Evolutionary conservation across 116 monocot genomes (phyloP).

Genomic region (Phalaenopsis hybrid): DNA sequence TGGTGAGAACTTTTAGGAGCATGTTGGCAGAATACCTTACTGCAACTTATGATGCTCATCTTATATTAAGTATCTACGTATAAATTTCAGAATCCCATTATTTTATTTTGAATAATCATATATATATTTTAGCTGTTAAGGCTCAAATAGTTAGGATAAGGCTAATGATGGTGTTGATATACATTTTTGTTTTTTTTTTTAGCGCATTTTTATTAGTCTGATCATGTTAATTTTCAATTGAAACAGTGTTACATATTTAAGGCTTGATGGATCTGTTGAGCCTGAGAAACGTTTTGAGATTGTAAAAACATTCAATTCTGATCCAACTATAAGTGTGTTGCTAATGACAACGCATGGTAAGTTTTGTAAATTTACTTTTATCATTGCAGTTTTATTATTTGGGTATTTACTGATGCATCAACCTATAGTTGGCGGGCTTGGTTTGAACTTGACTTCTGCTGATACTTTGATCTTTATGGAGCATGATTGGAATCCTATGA

Average conservation of each 20-base stretch:
- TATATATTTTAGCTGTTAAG: background rate
- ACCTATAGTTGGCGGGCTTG: slow-evolving; percentile 87
- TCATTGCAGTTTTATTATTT: slow-evolving; percentile 1
- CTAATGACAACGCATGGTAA: slow-evolving; percentile 89
- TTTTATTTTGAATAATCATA: background rate
- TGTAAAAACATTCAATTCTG: slow-evolving; percentile 93
- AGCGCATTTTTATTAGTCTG: background rate
- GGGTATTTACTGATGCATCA: slow-evolving; percentile 17
- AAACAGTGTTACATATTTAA: slow-evolving; percentile 78
- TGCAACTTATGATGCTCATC: slow-evolving; percentile 3
- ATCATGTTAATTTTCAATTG: background rate
- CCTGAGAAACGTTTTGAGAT: slow-evolving; percentile 87
- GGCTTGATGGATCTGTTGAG: slow-evolving; percentile 90
- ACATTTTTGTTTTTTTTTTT: background rate
- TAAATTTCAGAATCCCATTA: background rate
- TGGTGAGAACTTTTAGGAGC: background rate
- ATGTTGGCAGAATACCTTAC: background rate
- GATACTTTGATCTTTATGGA: slow-evolving; percentile 95
- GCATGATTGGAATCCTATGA: slow-evolving; percentile 99
- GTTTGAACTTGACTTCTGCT: slow-evolving; percentile 92
- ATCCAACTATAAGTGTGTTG: slow-evolving; percentile 94
- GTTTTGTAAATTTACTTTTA: slow-evolving; percentile 12
- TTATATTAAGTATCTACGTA: background rate
- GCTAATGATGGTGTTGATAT: background rate
- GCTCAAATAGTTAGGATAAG: background rate